Conservation (phyloP, 495 filamentous ascomycete species). For the Cercophora newfieldiana region DNA sequence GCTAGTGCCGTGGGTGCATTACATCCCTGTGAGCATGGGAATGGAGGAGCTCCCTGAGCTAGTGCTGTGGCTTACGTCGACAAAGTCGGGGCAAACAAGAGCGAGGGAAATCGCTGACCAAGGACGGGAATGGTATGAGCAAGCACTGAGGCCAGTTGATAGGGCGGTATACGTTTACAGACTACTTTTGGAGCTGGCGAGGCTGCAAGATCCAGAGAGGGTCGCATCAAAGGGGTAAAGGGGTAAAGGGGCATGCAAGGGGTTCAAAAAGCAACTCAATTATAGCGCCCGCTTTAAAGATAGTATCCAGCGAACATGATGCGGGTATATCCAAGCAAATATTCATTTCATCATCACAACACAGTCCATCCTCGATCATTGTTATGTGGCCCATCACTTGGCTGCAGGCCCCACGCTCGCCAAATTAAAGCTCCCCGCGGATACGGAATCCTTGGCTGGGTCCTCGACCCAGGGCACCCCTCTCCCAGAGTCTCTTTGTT, state of each 20-base stretch:
- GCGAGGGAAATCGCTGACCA: constrained; percentile 45
- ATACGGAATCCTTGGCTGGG: constrained; percentile 3
- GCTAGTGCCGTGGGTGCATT: constrained; percentile 57
- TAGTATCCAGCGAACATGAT: not conserved
- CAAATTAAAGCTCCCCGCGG: constrained; percentile 17
- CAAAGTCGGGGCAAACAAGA: constrained; percentile 11
- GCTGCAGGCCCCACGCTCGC: not conserved
- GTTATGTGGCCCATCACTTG: not conserved
- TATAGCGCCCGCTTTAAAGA: not conserved
- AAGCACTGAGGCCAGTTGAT: constrained; percentile 42
- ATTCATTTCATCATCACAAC: not conserved
- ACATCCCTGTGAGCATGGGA: constrained; percentile 29
- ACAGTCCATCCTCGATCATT: not conserved
- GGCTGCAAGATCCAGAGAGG: constrained; percentile 8
- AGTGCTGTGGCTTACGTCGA: constrained; percentile 41
- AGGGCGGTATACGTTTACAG: constrained; percentile 45
- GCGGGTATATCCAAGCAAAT: not conserved
- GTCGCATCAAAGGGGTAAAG: not conserved
- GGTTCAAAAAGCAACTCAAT: not conserved
- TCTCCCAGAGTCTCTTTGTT: constrained; percentile 18
- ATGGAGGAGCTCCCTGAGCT: constrained; percentile 38
- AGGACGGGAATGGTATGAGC: constrained; percentile 44
- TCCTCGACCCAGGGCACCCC: constrained; percentile 24
- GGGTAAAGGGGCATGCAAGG: not conserved
- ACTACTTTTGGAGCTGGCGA: constrained; percentile 47